Conservation (phyloP, 768 basidiomycete species). For the Pleurotus platypus region DNA sequence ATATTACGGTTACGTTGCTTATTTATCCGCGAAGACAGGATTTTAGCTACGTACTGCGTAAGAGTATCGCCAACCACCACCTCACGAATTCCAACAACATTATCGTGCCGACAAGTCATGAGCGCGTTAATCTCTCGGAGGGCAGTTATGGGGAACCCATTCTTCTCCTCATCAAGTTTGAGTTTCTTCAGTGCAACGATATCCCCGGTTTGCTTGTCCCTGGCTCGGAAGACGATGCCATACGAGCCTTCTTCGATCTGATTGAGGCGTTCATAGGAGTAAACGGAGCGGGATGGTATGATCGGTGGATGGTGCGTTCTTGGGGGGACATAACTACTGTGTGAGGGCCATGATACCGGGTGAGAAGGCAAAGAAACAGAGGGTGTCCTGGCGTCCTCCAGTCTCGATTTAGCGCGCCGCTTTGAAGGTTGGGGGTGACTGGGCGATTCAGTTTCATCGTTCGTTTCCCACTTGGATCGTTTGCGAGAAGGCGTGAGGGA, state of each 20-base stretch:
- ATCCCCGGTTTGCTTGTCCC: constrained; percentile 91
- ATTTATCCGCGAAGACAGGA: constrained; percentile 14
- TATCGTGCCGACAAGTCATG: constrained; percentile 91
- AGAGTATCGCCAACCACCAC: constrained; percentile 98
- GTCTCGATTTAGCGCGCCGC: constrained; percentile 50
- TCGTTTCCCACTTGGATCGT: constrained; percentile 74
- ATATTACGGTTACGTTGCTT: constrained; percentile 25
- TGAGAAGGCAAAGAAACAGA: constrained; percentile 16
- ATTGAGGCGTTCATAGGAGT: constrained; percentile 90
- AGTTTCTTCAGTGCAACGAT: constrained; percentile 97
- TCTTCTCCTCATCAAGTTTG: constrained; percentile 97
- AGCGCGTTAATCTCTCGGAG: constrained; percentile 94
- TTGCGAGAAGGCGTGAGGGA: constrained; percentile 62
- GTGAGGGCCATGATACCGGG: constrained; percentile 21
- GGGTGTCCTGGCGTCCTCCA: constrained; percentile 20
- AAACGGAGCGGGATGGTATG: constrained; percentile 86
- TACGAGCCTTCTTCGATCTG: constrained; percentile 99
- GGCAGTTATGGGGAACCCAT: constrained; percentile 97
- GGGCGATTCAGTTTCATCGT: constrained; percentile 28
- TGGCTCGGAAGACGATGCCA: constrained; percentile 94
- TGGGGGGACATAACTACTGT: constrained; percentile 74
- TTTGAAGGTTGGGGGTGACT: constrained; percentile 41
- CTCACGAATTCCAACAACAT: constrained; percentile 95
- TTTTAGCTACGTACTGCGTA: constrained; percentile 81
- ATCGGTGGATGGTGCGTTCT: constrained; percentile 77